Evolutionary conservation across 2,329 filamentous ascomycete genomes (phyloP).

Genomic region (Fusarium scirpi): DNA sequence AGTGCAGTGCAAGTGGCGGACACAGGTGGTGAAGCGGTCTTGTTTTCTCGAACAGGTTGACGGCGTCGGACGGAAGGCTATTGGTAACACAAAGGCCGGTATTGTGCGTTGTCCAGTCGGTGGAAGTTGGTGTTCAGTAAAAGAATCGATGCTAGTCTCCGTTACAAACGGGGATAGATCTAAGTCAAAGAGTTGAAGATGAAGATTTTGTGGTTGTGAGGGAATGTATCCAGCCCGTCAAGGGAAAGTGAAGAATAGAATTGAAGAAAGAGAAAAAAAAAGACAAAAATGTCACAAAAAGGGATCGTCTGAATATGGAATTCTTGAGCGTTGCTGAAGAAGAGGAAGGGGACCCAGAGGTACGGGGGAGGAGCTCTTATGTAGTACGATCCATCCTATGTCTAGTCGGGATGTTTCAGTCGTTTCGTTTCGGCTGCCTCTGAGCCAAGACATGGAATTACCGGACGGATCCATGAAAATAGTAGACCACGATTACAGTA

Average conservation of each 20-base stretch:
- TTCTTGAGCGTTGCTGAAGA: constrained; percentile 45
- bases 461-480: constrained; percentile 16
- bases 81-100: constrained; percentile 30
- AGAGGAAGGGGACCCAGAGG: constrained; percentile 16
- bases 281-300: constrained; percentile 19
- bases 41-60: constrained; percentile 40
- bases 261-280: constrained; percentile 23
- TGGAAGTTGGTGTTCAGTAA: constrained; percentile 23
- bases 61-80: constrained; percentile 29
- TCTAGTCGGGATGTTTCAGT: constrained; percentile 35
- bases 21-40: constrained; percentile 32
- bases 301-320: constrained; percentile 33
- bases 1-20: constrained; percentile 14
- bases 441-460: constrained; percentile 23
- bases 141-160: constrained; percentile 26
- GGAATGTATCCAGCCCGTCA: constrained; percentile 41
- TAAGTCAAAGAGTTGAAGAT: constrained; percentile 11
- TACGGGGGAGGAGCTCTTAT: constrained; percentile 39
- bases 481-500: background rate
- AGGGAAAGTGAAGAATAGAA: constrained; percentile 35
- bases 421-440: constrained; percentile 40
- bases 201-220: constrained; percentile 26
- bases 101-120: constrained; percentile 29
- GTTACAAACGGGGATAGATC: constrained; percentile 27
- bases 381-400: constrained; percentile 18